These are phyloP conservation scores for Bacidia gigantensis DNA, from an alignment of 495 filamentous ascomycete genomes.

Conservation along the genomic window DNA sequence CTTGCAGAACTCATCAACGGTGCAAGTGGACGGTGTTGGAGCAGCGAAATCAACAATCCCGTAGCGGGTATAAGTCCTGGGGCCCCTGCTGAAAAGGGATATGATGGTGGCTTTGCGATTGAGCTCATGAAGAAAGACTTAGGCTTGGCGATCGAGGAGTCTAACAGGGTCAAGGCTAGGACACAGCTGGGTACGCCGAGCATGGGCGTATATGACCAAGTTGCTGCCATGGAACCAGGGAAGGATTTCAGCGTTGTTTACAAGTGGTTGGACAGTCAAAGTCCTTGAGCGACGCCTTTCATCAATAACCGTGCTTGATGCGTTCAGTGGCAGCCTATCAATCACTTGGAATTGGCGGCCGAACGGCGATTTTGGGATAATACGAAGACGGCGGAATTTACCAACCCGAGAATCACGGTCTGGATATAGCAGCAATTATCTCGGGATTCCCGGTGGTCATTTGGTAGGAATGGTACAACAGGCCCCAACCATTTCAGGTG, in stretches of 20 bases:
- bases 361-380: too few species aligned
- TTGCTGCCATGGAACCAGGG: constrained; percentile 47
- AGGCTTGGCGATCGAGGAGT: constrained; percentile 54
- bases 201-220: constrained; percentile 51
- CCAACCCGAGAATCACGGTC: too few species aligned
- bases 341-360: too few species aligned
- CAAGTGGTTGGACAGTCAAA: constrained; percentile 44
- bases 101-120: constrained; percentile 61
- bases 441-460: too few species aligned
- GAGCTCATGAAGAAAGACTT: constrained; percentile 66
- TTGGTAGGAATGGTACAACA: background rate
- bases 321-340: too few species aligned
- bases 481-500: background rate
- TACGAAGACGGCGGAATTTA: too few species aligned
- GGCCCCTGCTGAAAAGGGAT: constrained; percentile 51
- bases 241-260: constrained; percentile 83
- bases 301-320: too few species aligned
- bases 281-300: too few species aligned
- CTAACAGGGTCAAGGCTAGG: constrained; percentile 49
- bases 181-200: constrained; percentile 53
- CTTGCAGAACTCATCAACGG: constrained; percentile 64
- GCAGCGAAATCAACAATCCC: constrained; percentile 71
- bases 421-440: too few species aligned
- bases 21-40: constrained; percentile 68
- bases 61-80: constrained; percentile 55